Conservation (phyloP, 2,329 filamentous ascomycete genomes). For the Trichophyton verrucosum region DNA sequence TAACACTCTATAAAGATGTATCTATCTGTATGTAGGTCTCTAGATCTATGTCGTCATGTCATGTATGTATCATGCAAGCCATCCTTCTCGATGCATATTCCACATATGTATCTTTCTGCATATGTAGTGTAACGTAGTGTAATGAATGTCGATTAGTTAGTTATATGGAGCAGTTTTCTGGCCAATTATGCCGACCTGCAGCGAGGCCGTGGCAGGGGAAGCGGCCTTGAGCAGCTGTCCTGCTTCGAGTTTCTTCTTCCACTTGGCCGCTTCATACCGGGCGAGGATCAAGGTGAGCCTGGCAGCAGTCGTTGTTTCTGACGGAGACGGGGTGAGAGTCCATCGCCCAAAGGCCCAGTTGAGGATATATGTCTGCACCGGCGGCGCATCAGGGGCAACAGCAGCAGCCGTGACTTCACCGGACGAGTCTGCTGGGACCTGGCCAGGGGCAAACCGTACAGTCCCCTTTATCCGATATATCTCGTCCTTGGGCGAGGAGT, state of each 20-base stretch:
- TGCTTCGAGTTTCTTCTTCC: constrained; percentile 37
- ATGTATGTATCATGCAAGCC: not conserved
- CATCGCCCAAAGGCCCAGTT: constrained; percentile 98
- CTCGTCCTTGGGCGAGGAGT: constrained; percentile 79
- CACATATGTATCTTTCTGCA: not conserved
- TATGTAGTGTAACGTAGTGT: no score
- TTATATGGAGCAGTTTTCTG: not conserved
- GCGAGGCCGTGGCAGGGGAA: constrained; percentile 10
- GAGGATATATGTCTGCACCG: constrained; percentile 60
- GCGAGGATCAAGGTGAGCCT: constrained; percentile 37
- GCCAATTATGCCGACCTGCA: constrained; percentile 22
- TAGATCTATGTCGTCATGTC: not conserved
- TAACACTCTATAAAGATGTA: not conserved
- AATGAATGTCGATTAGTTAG: no score
- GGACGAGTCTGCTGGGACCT: constrained; percentile 36
- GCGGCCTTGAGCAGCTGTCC: constrained; percentile 23
- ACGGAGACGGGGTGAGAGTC: constrained; percentile 60
- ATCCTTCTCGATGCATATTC: not conserved
- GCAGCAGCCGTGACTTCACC: constrained; percentile 28
- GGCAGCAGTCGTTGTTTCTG: constrained; percentile 18
- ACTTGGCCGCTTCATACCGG: constrained; percentile 36
- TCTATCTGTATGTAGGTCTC: not conserved
- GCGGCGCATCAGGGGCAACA: not conserved
- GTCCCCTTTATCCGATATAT: constrained; percentile 86
- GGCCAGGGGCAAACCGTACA: constrained; percentile 33